Percentiles rank a stretch among this genome's conserved stretches.
phyloP scores from a whole-genome alignment of 192 early-diverging fungal genomes.

The Coemansia sp. region DNA sequence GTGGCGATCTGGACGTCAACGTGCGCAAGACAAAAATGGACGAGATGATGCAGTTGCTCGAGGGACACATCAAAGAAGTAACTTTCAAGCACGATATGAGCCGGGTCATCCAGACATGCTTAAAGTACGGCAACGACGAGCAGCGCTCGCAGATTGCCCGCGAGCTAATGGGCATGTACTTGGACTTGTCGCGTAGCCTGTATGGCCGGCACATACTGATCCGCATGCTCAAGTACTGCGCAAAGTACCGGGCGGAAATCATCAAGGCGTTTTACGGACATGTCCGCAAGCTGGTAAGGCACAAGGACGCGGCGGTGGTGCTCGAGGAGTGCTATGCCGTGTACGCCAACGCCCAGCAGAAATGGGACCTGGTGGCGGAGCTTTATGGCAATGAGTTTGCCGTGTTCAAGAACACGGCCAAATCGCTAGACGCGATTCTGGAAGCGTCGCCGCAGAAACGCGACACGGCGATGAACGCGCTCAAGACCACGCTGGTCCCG shows the following conservation, averaged over 20 bases:
- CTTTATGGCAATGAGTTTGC: conserved; percentile 93
- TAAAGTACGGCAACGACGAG: conserved; percentile 81
- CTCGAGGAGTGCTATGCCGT: conserved; percentile 83
- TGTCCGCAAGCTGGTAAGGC: conserved; percentile 79
- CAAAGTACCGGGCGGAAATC: conserved; percentile 64
- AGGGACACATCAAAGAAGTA: conserved; percentile 79
- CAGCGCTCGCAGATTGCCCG: conserved; percentile 77
- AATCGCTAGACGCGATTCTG: conserved; percentile 56
- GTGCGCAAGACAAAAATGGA: conserved; percentile 67
- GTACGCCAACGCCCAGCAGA: conserved; percentile 74
- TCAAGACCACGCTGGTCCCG: conserved; percentile 63
- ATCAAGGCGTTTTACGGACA: conserved; percentile 78
- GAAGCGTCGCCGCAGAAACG: conserved; percentile 34
- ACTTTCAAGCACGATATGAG: conserved; percentile 96
- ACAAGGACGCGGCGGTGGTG: conserved; percentile 83
- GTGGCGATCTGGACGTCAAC: conserved; percentile 62
- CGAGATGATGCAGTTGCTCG: conserved; percentile 77
- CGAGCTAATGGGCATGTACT: conserved; percentile 76
- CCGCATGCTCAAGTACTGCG: conserved; percentile 83
- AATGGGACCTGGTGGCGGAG: conserved; percentile 75
- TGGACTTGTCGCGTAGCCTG: conserved; percentile 69
- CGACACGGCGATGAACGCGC: conserved; percentile 61
- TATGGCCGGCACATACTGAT: conserved; percentile 89
- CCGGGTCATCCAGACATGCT: conserved; percentile 83
- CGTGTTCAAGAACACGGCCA: conserved; percentile 62